These are phyloP conservation scores for Myriosclerotinia curreyana DNA, from an alignment of 2,329 filamentous ascomycete species.

Conservation along the genomic window DNA sequence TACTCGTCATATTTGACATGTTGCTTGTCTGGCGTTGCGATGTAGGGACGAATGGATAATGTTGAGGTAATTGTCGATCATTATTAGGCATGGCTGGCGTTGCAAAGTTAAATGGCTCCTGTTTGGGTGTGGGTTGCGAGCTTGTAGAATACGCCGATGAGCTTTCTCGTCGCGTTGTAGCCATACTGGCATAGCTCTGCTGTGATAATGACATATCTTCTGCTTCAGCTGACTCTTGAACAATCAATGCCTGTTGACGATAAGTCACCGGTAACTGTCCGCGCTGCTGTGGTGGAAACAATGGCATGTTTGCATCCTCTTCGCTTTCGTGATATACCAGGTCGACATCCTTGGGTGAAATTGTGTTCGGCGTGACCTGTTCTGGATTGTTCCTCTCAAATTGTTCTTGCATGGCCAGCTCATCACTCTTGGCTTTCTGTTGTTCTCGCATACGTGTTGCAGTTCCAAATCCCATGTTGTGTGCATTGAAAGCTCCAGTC, in stretches of 20 bases:
- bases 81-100: slow-evolving; percentile 41
- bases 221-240: slow-evolving; percentile 35
- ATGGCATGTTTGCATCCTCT: slow-evolving; percentile 59
- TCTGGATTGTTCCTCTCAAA: slow-evolving; percentile 41
- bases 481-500: slow-evolving; percentile 39
- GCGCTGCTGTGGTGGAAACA: slow-evolving; percentile 64
- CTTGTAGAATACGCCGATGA: slow-evolving; percentile 38
- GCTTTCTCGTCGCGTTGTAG: slow-evolving; percentile 42
- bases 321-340: slow-evolving; percentile 79
- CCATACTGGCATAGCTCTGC: slow-evolving; percentile 45
- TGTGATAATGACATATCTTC: slow-evolving; percentile 41
- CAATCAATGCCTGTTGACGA: slow-evolving; percentile 28
- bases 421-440: slow-evolving; percentile 54
- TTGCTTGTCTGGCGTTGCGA: slow-evolving; percentile 32
- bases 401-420: slow-evolving; percentile 43
- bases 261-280: slow-evolving; percentile 43
- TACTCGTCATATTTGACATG: slow-evolving; percentile 35
- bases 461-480: slow-evolving; percentile 47
- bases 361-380: slow-evolving; percentile 69
- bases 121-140: slow-evolving; percentile 35
- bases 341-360: slow-evolving; percentile 89
- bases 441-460: slow-evolving; percentile 60
- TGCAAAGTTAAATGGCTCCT: slow-evolving; percentile 46
- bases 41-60: slow-evolving; percentile 38
- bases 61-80: slow-evolving; percentile 33